Conservation (phyloP, 2,329 filamentous ascomycete species). For the Leptoxyphium fumago region DNA sequence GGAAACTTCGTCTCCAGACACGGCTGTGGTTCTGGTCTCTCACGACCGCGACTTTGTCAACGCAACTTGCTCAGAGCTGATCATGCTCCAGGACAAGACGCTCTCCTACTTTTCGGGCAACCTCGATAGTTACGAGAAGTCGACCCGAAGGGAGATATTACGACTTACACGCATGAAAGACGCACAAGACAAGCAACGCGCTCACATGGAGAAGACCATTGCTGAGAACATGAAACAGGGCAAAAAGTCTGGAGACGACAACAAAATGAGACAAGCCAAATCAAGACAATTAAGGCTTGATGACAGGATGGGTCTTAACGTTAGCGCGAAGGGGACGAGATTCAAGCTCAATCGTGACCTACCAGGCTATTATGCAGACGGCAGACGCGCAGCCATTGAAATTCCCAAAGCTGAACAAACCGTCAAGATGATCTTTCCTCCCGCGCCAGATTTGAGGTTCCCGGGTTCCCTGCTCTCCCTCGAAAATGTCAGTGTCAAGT, state of each 20-base stretch:
- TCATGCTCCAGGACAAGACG: constrained; percentile 58
- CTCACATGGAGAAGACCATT: constrained; percentile 68
- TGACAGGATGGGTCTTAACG: constrained; percentile 63
- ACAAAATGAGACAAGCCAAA: constrained; percentile 74
- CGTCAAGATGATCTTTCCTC: constrained; percentile 33
- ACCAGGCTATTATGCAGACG: constrained; percentile 42
- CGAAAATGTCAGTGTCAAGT: constrained; percentile 54
- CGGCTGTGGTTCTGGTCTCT: constrained; percentile 63
- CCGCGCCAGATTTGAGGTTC: constrained; percentile 56
- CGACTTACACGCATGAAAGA: constrained; percentile 61
- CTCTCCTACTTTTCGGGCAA: constrained; percentile 64
- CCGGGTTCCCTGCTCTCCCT: constrained; percentile 59
- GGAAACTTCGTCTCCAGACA: constrained; percentile 29
- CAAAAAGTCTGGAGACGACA: constrained; percentile 65
- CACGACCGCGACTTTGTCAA: constrained; percentile 75
- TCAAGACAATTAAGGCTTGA: constrained; percentile 74
- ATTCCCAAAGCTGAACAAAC: constrained; percentile 42
- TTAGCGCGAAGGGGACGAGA: constrained; percentile 53
- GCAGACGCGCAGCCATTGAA: constrained; percentile 52
- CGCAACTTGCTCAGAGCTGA: constrained; percentile 57
- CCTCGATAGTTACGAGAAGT: constrained; percentile 51
- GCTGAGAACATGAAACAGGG: constrained; percentile 59
- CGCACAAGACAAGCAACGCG: constrained; percentile 64
- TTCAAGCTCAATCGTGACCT: constrained; percentile 73
- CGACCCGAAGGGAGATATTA: constrained; percentile 51